Evolutionary conservation across 805 yeast species (phyloP).

Genomic region (Candida germanica): DNA sequence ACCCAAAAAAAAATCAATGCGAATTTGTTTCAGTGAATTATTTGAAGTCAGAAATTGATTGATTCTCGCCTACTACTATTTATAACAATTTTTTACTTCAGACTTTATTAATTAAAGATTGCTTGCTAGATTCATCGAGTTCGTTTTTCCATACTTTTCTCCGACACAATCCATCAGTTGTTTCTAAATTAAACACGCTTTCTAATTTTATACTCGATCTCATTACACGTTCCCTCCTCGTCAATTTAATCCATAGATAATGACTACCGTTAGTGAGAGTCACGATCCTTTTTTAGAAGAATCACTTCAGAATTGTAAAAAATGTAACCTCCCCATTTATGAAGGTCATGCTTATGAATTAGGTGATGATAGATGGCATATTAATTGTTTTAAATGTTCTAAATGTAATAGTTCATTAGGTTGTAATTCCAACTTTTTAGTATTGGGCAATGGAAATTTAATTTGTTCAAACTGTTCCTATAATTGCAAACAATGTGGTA

Average conservation of each 20-base stretch:
- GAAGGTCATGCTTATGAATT: slow-evolving; percentile 95
- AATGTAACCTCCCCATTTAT: slow-evolving; percentile 49
- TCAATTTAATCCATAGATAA: too few relatives aligned
- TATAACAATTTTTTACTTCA: too few relatives aligned
- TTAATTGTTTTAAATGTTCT: slow-evolving; percentile 86
- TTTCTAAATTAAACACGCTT: too few relatives aligned
- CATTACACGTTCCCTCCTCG: not conserved
- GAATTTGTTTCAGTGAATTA: slow-evolving; percentile 5
- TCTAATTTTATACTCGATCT: not conserved
- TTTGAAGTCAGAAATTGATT: slow-evolving; percentile 2
- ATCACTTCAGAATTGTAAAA: slow-evolving; percentile 33
- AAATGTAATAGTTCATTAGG: slow-evolving; percentile 77
- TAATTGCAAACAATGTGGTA: slow-evolving; percentile 78
- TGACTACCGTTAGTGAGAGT: slow-evolving; percentile 5
- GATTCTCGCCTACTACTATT: not conserved
- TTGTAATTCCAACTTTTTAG: slow-evolving; percentile 84
- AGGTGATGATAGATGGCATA: slow-evolving; percentile 95
- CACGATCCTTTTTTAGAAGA: slow-evolving; percentile 10
- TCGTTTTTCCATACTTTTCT: too few relatives aligned
- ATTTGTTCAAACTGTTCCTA: slow-evolving; percentile 93
- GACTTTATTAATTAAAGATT: too few relatives aligned
- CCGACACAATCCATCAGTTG: too few relatives aligned
- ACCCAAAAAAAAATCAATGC: too few relatives aligned
- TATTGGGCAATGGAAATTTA: slow-evolving; percentile 86
- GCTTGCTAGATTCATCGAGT: too few relatives aligned